Evolutionary conservation across 2,329 filamentous ascomycete species (phyloP).

Genomic region (Paraphaeosphaeria minitans): DNA sequence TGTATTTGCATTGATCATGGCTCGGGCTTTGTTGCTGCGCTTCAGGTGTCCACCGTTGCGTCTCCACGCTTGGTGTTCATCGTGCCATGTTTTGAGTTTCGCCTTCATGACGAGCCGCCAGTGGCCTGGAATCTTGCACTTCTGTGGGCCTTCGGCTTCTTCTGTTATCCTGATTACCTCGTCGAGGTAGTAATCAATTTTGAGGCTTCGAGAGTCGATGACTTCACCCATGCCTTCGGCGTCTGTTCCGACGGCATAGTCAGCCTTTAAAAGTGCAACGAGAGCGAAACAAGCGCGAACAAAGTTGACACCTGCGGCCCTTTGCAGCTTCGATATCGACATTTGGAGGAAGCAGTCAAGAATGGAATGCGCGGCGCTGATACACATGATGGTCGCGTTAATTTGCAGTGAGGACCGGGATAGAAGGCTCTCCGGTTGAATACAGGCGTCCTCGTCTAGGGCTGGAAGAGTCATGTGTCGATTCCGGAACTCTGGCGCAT

Average conservation of each 20-base stretch:
- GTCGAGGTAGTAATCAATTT: conserved; percentile 39
- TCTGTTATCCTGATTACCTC: conserved; percentile 25
- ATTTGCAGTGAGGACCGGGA: conserved; percentile 42
- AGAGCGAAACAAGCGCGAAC: conserved; percentile 41
- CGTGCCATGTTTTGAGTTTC: conserved; percentile 41
- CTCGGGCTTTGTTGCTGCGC: conserved; percentile 20
- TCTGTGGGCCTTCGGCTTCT: conserved; percentile 36
- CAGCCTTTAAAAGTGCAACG: conserved; percentile 40
- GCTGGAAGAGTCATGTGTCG: conserved; percentile 41
- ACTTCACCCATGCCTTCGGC: conserved; percentile 40
- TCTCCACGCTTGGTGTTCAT: conserved; percentile 37
- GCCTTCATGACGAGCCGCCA: conserved; percentile 38
- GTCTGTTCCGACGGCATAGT: conserved; percentile 43
- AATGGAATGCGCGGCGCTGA: conserved; percentile 38
- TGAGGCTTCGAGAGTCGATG: conserved; percentile 38
- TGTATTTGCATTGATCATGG: background rate
- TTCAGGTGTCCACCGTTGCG: conserved; percentile 34
- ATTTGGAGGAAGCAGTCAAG: conserved; percentile 38
- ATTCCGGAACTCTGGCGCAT: conserved; percentile 43
- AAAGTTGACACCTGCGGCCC: conserved; percentile 36
- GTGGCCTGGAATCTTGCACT: conserved; percentile 38
- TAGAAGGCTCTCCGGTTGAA: conserved; percentile 41
- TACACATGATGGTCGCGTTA: conserved; percentile 44
- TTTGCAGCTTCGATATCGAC: conserved; percentile 28
- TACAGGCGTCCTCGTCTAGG: conserved; percentile 35